Conservation (phyloP, 1,139 yeast species). For the Debaryomyces coudertii region DNA sequence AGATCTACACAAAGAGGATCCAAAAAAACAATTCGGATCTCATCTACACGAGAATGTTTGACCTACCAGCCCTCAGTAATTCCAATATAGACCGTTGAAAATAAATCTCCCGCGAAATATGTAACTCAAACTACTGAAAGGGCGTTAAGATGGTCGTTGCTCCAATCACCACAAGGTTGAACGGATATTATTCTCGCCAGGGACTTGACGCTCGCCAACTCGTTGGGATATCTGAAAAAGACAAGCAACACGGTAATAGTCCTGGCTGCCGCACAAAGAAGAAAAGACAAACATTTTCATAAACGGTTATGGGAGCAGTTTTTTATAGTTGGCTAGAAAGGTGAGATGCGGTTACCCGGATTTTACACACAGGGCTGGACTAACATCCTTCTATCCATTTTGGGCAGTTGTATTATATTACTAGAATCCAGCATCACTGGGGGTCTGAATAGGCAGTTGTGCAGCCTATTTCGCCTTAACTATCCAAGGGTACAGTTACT, state of each 20-base stretch:
- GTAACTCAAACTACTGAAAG: conserved; percentile 35
- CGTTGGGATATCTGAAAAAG: conserved; percentile 52
- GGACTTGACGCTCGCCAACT: conserved; percentile 61
- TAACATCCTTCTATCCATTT: neutral
- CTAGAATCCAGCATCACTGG: no score
- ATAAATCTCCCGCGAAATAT: conserved; percentile 12
- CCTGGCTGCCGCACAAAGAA: conserved; percentile 60
- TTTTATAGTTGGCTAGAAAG: conserved; percentile 11
- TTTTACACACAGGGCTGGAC: neutral
- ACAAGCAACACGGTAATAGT: conserved; percentile 61
- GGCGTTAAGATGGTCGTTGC: conserved; percentile 53
- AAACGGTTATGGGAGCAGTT: conserved; percentile 10
- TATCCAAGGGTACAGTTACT: no score
- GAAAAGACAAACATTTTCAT: conserved; percentile 16
- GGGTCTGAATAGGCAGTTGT: no score
- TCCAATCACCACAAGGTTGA: conserved; percentile 22
- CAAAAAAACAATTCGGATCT: neutral
- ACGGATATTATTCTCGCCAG: conserved; percentile 52
- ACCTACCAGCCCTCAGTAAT: conserved; percentile 55
- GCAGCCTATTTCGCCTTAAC: no score
- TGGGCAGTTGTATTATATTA: no score
- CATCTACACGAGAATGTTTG: conserved; percentile 33
- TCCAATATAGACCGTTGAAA: conserved; percentile 24
- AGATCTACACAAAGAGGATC: neutral
- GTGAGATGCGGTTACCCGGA: conserved; percentile 7